A percentile compares a stretch with the other conserved stretches of the same genome.
Evolutionary conservation across 352 stramenopile species (phyloP).

Genomic region (Globisporangium irregulare): DNA sequence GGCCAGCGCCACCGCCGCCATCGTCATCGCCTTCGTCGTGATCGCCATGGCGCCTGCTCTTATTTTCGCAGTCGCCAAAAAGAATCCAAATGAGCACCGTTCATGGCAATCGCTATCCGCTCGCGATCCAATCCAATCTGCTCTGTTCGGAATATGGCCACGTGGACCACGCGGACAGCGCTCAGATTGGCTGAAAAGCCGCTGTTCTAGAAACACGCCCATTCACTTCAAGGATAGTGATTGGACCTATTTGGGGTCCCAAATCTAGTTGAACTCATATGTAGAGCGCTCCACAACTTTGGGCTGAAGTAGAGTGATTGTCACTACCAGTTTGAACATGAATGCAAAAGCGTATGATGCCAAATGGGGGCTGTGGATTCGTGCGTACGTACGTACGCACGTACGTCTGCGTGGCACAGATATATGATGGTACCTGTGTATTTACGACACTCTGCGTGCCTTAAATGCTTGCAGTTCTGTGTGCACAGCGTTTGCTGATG

Average conservation of each 20-base stretch:
- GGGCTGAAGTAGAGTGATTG: conserved; percentile 12
- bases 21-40: conserved; percentile 16
- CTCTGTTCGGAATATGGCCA: neutral
- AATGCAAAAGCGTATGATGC: neutral
- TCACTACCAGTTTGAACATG: neutral
- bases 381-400: too few species aligned
- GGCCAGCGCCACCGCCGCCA: conserved; percentile 24
- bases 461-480: too few species aligned
- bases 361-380: too few species aligned
- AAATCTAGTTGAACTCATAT: neutral
- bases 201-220: conserved; percentile 9
- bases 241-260: neutral
- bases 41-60: conserved; percentile 17
- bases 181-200: conserved; percentile 15
- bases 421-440: neutral
- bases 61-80: conserved; percentile 1
- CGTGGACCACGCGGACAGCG: conserved; percentile 10
- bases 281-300: neutral
- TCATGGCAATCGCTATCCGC: neutral
- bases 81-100: conserved; percentile 10
- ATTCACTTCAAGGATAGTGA: conserved; percentile 4
- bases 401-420: neutral
- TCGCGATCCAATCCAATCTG: neutral
- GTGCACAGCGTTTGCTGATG: too few species aligned
- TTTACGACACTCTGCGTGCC: too few species aligned